phyloP scores from a whole-genome alignment of 2,329 filamentous ascomycete genomes.

The Diplocarpon rosae region DNA sequence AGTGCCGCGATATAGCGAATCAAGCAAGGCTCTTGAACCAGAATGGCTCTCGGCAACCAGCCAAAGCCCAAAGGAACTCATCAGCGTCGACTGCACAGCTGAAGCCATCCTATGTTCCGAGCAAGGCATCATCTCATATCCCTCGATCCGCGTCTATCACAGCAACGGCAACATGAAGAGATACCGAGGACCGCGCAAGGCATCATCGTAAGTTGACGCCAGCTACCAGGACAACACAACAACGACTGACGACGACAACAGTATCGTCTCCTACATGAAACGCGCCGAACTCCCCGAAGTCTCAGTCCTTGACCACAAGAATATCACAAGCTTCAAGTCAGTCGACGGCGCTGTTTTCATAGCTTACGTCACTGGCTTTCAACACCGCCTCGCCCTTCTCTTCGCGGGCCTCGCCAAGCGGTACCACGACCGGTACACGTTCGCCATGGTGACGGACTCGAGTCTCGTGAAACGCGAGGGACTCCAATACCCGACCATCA shows the following conservation, averaged over 20 bases:
- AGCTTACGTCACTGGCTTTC: conserved; percentile 28
- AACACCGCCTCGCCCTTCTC: conserved; percentile 23
- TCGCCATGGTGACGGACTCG: conserved; percentile 27
- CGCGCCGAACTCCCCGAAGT: conserved; percentile 24
- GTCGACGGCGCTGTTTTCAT: conserved; percentile 34
- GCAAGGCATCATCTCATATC: conserved; percentile 34
- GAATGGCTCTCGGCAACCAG: conserved; percentile 16
- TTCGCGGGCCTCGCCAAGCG: conserved; percentile 29
- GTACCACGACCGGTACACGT: conserved; percentile 33
- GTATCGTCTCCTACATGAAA: conserved; percentile 26
- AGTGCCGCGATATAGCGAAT: conserved; percentile 5
- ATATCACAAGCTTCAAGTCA: conserved; percentile 27
- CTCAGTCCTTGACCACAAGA: conserved; percentile 22
- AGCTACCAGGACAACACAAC: neutral
- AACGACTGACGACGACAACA: conserved; percentile 5
- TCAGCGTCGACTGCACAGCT: conserved; percentile 33
- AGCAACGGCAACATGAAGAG: conserved; percentile 26
- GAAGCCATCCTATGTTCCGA: conserved; percentile 31
- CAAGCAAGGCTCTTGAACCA: conserved; percentile 13
- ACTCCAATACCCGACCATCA: conserved; percentile 5
- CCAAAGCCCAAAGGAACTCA: conserved; percentile 17
- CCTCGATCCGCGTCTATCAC: conserved; percentile 35
- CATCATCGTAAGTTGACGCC: conserved; percentile 27
- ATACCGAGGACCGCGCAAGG: conserved; percentile 35
- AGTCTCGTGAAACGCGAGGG: conserved; percentile 14